Conservation (phyloP, 192 early-diverging fungal genomes). For the Linnemannia schmuckeri region DNA sequence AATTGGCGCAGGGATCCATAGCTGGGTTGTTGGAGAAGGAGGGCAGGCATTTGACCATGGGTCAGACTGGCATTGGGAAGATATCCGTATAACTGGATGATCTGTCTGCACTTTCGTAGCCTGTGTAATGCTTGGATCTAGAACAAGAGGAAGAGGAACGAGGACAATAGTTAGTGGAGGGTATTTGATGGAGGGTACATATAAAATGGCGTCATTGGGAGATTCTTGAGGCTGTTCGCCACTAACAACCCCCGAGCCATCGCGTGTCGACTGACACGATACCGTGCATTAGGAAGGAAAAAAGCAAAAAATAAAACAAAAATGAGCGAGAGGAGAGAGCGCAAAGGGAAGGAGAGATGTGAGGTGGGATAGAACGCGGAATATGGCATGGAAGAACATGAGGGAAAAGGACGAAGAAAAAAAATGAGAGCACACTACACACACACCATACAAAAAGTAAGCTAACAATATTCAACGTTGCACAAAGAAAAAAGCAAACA, state of each 20-base stretch:
- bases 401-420: neutral
- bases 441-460: neutral
- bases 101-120: slow-evolving; percentile 35
- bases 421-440: slow-evolving; percentile 1
- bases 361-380: neutral
- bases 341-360: neutral
- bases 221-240: neutral
- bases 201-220: neutral
- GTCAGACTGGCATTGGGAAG: slow-evolving; percentile 38
- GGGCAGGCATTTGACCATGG: slow-evolving; percentile 38
- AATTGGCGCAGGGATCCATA: slow-evolving; percentile 41
- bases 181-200: neutral
- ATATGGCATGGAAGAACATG: neutral
- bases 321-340: neutral
- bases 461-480: neutral
- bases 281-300: neutral
- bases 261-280: neutral
- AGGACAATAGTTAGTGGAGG: neutral
- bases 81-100: slow-evolving; percentile 52
- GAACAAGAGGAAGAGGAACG: neutral
- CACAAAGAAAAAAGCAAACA: neutral
- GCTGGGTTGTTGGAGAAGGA: slow-evolving; percentile 50
- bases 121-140: slow-evolving; percentile 53
- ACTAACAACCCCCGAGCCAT: neutral
- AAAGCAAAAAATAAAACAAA: neutral